Evolutionary conservation across 345 rosid genomes (phyloP).

Genomic region (Balakata baccata): DNA sequence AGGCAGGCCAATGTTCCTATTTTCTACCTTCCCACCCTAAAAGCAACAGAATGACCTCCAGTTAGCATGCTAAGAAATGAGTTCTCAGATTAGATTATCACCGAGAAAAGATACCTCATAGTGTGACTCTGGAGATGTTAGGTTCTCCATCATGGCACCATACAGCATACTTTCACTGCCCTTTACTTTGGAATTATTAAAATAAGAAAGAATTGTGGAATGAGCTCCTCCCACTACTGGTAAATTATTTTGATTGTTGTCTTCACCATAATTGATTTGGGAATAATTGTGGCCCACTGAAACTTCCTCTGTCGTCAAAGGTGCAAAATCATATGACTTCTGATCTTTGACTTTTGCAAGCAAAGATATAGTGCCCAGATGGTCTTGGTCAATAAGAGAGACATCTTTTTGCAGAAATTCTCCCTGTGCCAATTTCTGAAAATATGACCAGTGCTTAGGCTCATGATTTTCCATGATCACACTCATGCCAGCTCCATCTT

Average conservation of each 20-base stretch:
- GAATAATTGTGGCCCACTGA: slow-evolving; percentile 38
- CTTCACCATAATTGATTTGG: slow-evolving; percentile 42
- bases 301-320: slow-evolving; percentile 36
- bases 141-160: slow-evolving; percentile 62
- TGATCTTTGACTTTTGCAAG: slow-evolving; percentile 27
- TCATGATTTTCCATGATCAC: slow-evolving; percentile 69
- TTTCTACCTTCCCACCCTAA: slow-evolving; percentile 58
- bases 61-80: slow-evolving; percentile 14
- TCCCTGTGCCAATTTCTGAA: slow-evolving; percentile 76
- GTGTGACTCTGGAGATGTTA: slow-evolving; percentile 46
- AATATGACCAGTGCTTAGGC: slow-evolving; percentile 80
- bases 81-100: slow-evolving; percentile 27
- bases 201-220: slow-evolving; percentile 25
- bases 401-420: slow-evolving; percentile 52
- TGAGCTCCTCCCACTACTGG: slow-evolving; percentile 33
- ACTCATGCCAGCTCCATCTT: slow-evolving; percentile 64
- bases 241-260: slow-evolving; percentile 27
- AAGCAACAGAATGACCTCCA: slow-evolving; percentile 24
- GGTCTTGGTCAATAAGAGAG: slow-evolving; percentile 61
- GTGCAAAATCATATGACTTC: slow-evolving; percentile 36
- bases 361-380: slow-evolving; percentile 30
- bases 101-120: slow-evolving; percentile 47
- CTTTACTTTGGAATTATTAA: slow-evolving; percentile 34
- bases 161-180: slow-evolving; percentile 61
- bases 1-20: slow-evolving; percentile 50